phyloP scores from a whole-genome alignment of 1,284 basidiomycete species.

The Leccinum angustisporum region DNA sequence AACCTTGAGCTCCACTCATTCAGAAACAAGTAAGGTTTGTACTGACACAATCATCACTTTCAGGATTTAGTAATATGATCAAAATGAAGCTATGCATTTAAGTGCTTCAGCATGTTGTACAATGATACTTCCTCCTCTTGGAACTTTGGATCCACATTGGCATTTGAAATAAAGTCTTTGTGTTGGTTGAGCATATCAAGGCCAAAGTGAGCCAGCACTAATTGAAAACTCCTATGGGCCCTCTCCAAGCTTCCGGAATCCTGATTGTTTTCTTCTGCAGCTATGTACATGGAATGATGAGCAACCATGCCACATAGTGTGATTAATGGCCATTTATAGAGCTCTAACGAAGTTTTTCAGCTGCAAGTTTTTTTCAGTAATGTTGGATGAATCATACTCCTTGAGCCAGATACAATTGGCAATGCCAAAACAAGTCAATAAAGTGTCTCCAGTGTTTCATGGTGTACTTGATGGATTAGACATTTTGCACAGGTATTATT shows the following conservation, averaged over 20 bases:
- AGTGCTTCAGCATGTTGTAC: neutral
- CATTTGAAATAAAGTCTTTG: neutral
- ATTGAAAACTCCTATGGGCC: neutral
- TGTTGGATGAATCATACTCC: neutral
- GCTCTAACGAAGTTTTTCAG: neutral
- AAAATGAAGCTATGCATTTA: too few species aligned
- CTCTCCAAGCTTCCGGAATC: neutral
- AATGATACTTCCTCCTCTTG: neutral
- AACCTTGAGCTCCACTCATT: too few species aligned
- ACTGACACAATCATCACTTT: too few species aligned
- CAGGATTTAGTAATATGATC: too few species aligned
- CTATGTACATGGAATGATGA: neutral
- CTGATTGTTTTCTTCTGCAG: neutral
- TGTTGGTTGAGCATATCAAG: neutral
- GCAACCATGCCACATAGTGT: neutral
- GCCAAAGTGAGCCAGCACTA: neutral
- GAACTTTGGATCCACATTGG: neutral
- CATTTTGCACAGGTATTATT: neutral
- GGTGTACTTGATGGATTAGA: neutral
- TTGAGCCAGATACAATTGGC: neutral
- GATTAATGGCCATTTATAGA: neutral
- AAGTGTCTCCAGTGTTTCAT: neutral
- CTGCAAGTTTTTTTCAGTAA: neutral
- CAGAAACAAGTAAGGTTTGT: too few species aligned
- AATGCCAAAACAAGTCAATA: neutral